These are phyloP conservation scores for Phascolomyces articulosus DNA, from an alignment of 371 early-diverging fungal species.

Conservation along the genomic window DNA sequence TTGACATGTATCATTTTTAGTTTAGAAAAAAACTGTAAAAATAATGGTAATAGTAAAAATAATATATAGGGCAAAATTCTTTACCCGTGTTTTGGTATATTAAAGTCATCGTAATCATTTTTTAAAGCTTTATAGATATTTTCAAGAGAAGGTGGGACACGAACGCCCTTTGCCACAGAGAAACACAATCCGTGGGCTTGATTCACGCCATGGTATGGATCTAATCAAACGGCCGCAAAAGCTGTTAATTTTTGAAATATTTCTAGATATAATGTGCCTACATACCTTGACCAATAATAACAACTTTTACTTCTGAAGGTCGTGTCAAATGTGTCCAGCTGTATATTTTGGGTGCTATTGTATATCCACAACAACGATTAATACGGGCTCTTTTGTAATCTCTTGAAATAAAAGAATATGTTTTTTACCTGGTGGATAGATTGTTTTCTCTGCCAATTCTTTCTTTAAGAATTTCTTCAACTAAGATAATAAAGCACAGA, in stretches of 20 bases:
- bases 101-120: slow-evolving; percentile 68
- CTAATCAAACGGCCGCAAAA: slow-evolving; percentile 47
- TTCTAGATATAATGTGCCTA: too few relatives aligned
- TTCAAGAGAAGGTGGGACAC: slow-evolving; percentile 85
- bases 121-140: slow-evolving; percentile 94
- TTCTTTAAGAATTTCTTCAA: slow-evolving; percentile 69
- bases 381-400: too few relatives aligned
- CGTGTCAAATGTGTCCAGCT: slow-evolving; percentile 79
- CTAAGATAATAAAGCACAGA: slow-evolving; percentile 35
- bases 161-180: slow-evolving; percentile 80
- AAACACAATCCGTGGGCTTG: slow-evolving; percentile 97
- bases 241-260: not conserved
- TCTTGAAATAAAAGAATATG: too few relatives aligned
- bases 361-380: too few relatives aligned
- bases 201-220: slow-evolving; percentile 94
- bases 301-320: slow-evolving; percentile 71
- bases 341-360: slow-evolving; percentile 68
- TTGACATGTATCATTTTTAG: too few relatives aligned
- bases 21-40: too few relatives aligned
- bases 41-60: too few relatives aligned
- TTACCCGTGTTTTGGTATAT: slow-evolving; percentile 66
- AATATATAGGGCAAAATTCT: not conserved
- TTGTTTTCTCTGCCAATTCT: slow-evolving; percentile 49
- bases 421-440: slow-evolving; percentile 76
- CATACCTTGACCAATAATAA: slow-evolving; percentile 89